Percentiles rank a stretch among this genome's conserved stretches.
Conservation (phyloP, 2,329 filamentous ascomycete genomes). For the Pyrenochaeta sp. region DNA sequence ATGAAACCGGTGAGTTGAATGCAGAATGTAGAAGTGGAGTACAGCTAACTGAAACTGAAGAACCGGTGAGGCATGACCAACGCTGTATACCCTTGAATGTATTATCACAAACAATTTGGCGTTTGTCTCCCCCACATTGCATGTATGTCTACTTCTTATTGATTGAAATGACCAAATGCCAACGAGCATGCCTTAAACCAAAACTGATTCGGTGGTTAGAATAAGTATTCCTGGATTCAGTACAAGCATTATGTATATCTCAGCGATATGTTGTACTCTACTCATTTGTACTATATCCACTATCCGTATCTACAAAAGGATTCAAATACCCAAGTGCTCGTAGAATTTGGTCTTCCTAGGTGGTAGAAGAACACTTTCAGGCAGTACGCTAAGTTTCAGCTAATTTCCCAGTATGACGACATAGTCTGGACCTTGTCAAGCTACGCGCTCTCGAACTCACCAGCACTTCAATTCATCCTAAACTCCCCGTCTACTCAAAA, state of each 20-base stretch:
- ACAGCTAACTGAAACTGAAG: background rate
- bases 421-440: slow-evolving; percentile 7
- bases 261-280: background rate
- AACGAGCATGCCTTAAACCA: background rate
- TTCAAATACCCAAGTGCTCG: background rate
- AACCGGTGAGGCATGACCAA: background rate
- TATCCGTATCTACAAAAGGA: background rate
- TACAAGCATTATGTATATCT: background rate
- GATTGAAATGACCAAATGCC: background rate
- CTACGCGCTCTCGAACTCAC: background rate
- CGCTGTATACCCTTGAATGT: background rate
- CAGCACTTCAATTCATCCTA: slow-evolving; percentile 1
- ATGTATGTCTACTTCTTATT: background rate
- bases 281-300: background rate
- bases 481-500: background rate
- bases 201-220: background rate
- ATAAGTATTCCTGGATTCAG: too few relatives aligned
- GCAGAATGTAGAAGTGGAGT: background rate
- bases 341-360: background rate
- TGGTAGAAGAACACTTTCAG: background rate
- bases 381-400: slow-evolving; percentile 15
- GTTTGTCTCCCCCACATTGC: background rate
- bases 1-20: slow-evolving; percentile 54
- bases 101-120: background rate
- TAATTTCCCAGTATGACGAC: slow-evolving; percentile 21